phyloP scores from a whole-genome alignment of 805 yeast species.

The Metschnikowia santaceciliae region DNA sequence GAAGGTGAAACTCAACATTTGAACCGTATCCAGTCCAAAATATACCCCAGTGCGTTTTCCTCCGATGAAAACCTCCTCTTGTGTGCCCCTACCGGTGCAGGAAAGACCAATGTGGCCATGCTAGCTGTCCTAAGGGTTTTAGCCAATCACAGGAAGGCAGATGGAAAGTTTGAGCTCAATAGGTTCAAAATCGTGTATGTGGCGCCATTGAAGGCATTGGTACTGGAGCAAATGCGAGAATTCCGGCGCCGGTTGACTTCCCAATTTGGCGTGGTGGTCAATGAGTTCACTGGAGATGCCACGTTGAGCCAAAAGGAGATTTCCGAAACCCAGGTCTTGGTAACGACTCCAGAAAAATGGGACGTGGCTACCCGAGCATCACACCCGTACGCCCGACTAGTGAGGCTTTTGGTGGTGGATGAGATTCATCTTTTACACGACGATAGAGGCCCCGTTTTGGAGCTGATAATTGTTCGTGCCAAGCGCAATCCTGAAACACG shows the following conservation, averaged over 20 bases:
- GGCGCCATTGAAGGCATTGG: slow-evolving; percentile 92
- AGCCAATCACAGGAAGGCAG: slow-evolving; percentile 43
- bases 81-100: slow-evolving; percentile 99
- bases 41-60: slow-evolving; percentile 72
- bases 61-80: slow-evolving; percentile 69
- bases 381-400: slow-evolving; percentile 57
- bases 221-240: slow-evolving; percentile 90
- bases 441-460: slow-evolving; percentile 92
- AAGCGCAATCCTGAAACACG: slow-evolving; percentile 50
- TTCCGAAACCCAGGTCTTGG: slow-evolving; percentile 71
- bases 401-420: slow-evolving; percentile 75
- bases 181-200: slow-evolving; percentile 78
- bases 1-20: slow-evolving; percentile 58
- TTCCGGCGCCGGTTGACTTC: slow-evolving; percentile 62
- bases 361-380: slow-evolving; percentile 88
- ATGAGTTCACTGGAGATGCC: slow-evolving; percentile 89
- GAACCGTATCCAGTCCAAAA: slow-evolving; percentile 80
- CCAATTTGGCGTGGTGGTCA: slow-evolving; percentile 65
- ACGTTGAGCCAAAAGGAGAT: slow-evolving; percentile 73
- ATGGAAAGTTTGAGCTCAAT: slow-evolving; percentile 49
- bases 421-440: slow-evolving; percentile 93
- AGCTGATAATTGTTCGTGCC: slow-evolving; percentile 74
- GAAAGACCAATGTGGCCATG: slow-evolving; percentile 96
- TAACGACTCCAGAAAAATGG: slow-evolving; percentile 98
- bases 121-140: slow-evolving; percentile 66